Conservation (phyloP, 1,284 basidiomycete genomes). For the Hypsizygus ulmarius region DNA sequence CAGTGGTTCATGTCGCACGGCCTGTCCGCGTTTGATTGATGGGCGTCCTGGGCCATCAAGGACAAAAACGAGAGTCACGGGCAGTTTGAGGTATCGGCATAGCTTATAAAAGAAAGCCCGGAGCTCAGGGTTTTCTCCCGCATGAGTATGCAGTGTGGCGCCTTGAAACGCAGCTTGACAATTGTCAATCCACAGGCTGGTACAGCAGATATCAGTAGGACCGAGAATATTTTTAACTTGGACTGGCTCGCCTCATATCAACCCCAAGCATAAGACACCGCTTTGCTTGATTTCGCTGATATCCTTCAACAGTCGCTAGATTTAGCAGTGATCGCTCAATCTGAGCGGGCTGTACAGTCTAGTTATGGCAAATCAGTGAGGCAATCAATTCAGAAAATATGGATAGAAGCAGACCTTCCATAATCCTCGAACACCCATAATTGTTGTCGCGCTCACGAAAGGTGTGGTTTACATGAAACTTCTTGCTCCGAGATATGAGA, state of each 20-base stretch:
- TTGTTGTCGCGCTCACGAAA: too few relatives aligned
- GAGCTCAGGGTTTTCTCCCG: conserved; percentile 25
- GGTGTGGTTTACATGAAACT: too few relatives aligned
- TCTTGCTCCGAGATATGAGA: too few relatives aligned
- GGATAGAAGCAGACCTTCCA: not conserved
- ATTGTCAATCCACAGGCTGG: conserved; percentile 6
- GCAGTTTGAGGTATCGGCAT: conserved; percentile 15
- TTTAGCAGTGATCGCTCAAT: not conserved
- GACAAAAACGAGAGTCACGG: conserved; percentile 23
- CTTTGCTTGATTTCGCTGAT: not conserved
- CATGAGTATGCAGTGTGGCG: conserved; percentile 1
- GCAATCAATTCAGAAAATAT: not conserved
- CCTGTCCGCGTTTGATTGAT: conserved; percentile 19
- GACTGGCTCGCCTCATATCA: conserved; percentile 1
- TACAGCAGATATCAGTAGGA: not conserved
- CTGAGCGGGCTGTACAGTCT: conserved; percentile 1
- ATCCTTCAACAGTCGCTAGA: not conserved
- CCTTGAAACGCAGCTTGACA: conserved; percentile 1
- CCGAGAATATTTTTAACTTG: not conserved
- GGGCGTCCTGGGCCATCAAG: conserved; percentile 27
- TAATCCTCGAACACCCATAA: not conserved
- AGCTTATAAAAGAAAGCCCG: conserved; percentile 20
- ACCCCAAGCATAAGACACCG: not conserved
- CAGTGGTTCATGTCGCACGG: conserved; percentile 15
- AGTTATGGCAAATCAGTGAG: not conserved